Percentiles rank a stretch among this genome's conserved stretches.
phyloP scores from a whole-genome alignment of 257 asterid species.

The Coffea eugenioides region DNA sequence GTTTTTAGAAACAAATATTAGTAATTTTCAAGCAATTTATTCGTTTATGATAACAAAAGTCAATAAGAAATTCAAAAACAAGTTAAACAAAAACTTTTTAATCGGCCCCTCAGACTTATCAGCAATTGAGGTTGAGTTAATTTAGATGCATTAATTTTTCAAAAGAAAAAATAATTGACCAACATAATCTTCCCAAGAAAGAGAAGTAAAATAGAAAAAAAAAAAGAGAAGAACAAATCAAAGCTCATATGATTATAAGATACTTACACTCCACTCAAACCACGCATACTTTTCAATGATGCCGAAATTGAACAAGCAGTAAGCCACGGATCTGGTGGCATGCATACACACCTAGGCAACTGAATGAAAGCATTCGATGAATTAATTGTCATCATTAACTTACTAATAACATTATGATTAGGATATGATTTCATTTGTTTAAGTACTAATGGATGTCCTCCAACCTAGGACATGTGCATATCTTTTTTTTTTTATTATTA shows the following conservation, averaged over 20 bases:
- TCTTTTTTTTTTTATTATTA: no score
- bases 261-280: background rate
- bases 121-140: background rate
- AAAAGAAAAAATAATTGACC: background rate
- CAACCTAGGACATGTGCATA: background rate
- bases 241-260: no score
- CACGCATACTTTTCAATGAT: background rate
- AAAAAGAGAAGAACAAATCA: no score
- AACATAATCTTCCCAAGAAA: background rate
- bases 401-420: background rate
- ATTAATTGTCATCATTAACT: background rate
- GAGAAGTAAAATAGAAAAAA: no score
- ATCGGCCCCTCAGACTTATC: background rate
- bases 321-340: background rate
- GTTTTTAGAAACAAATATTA: no score
- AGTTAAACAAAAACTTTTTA: background rate
- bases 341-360: background rate
- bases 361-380: background rate
- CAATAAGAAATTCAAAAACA: background rate
- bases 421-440: background rate
- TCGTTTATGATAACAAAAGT: background rate
- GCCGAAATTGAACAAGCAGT: background rate
- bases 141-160: background rate
- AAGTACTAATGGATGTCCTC: background rate
- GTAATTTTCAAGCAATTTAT: background rate